Evolutionary conservation across 2,329 filamentous ascomycete genomes (phyloP).

Genomic region (Pseudopyricularia javanii): DNA sequence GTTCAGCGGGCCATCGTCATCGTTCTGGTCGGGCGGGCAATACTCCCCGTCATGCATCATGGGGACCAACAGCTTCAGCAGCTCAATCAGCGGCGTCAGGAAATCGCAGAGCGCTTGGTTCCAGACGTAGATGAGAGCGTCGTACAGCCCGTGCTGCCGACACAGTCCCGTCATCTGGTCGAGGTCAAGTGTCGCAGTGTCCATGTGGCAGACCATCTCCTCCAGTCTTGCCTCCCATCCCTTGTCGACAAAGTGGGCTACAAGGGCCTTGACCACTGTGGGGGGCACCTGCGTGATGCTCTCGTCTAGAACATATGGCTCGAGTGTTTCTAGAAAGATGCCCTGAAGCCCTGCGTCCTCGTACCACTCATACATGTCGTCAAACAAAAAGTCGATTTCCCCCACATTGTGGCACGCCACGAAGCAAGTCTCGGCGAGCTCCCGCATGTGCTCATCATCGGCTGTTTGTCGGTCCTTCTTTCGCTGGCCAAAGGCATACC

Average conservation of each 20-base stretch:
- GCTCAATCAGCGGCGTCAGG: slow-evolving; percentile 76
- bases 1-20: slow-evolving; percentile 48
- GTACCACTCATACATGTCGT: slow-evolving; percentile 82
- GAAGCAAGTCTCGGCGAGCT: slow-evolving; percentile 76
- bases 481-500: slow-evolving; percentile 69
- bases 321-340: slow-evolving; percentile 77
- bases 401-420: slow-evolving; percentile 66
- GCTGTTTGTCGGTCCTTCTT: slow-evolving; percentile 31
- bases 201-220: slow-evolving; percentile 87
- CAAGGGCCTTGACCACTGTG: slow-evolving; percentile 71
- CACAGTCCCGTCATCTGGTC: slow-evolving; percentile 86
- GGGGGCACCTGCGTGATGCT: slow-evolving; percentile 68
- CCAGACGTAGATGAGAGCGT: slow-evolving; percentile 95
- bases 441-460: slow-evolving; percentile 52
- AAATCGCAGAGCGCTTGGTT: slow-evolving; percentile 83
- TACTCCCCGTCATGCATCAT: slow-evolving; percentile 44
- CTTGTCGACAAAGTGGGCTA: slow-evolving; percentile 65
- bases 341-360: slow-evolving; percentile 62
- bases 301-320: slow-evolving; percentile 74
- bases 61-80: slow-evolving; percentile 56
- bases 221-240: slow-evolving; percentile 71
- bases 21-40: slow-evolving; percentile 24
- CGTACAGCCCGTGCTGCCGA: slow-evolving; percentile 84
- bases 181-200: slow-evolving; percentile 82
- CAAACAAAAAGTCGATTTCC: slow-evolving; percentile 76